Conservation (phyloP, 2,329 filamentous ascomycete genomes). For the Huntiella bhutanensis region DNA sequence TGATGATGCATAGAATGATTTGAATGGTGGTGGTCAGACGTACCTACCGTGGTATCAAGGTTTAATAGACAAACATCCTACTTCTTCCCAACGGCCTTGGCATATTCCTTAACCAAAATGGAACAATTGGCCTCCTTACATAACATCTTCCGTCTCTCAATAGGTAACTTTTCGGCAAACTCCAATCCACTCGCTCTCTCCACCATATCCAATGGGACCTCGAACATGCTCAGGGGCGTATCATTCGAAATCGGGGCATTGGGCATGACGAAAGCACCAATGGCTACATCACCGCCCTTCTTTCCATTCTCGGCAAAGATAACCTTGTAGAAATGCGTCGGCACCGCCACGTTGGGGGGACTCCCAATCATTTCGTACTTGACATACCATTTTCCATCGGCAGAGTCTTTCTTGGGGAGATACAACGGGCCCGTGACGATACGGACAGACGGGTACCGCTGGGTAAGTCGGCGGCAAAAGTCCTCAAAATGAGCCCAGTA, state of each 20-base stretch:
- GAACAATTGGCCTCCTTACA: constrained; percentile 77
- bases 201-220: constrained; percentile 82
- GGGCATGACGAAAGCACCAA: constrained; percentile 88
- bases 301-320: constrained; percentile 81
- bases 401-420: constrained; percentile 56
- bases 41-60: neutral
- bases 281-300: constrained; percentile 53
- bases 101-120: constrained; percentile 65
- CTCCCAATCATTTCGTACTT: constrained; percentile 88
- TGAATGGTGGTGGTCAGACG: neutral
- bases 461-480: constrained; percentile 73
- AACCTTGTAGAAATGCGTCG: constrained; percentile 98
- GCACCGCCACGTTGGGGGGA: constrained; percentile 85
- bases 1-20: neutral
- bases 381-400: constrained; percentile 87
- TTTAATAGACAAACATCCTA: neutral
- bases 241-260: constrained; percentile 77
- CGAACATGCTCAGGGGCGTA: constrained; percentile 77
- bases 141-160: constrained; percentile 53
- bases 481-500: constrained; percentile 99
- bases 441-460: constrained; percentile 65
- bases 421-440: constrained; percentile 91
- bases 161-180: constrained; percentile 65
- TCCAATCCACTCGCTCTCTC: constrained; percentile 85
- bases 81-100: constrained; percentile 33